Evolutionary conservation across 1,139 yeast species (phyloP).

Genomic region (Sugiyamaella japonica): DNA sequence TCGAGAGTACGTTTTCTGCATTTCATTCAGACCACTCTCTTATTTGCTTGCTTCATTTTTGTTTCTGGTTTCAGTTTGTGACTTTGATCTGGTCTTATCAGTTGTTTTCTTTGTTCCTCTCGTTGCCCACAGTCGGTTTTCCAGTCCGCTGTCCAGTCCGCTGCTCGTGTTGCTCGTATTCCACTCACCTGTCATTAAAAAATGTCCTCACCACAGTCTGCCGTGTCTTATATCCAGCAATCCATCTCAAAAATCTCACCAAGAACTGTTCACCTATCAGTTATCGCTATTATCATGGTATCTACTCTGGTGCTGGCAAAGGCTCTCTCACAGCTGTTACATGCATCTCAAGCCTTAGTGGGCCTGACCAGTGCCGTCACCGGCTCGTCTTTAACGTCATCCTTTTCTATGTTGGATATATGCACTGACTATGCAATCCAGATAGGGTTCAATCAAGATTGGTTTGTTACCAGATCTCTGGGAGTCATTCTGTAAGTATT

Average conservation of each 20-base stretch:
- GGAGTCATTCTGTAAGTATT: constrained; percentile 12
- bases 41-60: too few species aligned
- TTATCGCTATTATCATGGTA: constrained; percentile 8
- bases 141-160: too few species aligned
- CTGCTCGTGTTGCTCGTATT: too few species aligned
- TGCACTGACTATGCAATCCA: constrained; percentile 11
- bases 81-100: too few species aligned
- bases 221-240: not conserved
- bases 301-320: constrained; percentile 10
- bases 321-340: constrained; percentile 15
- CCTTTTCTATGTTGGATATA: not conserved
- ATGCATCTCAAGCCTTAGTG: constrained; percentile 8
- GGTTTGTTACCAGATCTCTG: constrained; percentile 8
- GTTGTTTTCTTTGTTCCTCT: too few species aligned
- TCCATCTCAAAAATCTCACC: constrained; percentile 10
- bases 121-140: too few species aligned
- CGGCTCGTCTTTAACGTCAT: not conserved
- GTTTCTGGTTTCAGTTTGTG: too few species aligned
- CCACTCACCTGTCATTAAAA: too few species aligned
- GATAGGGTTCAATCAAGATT: constrained; percentile 16
- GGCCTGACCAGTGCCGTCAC: constrained; percentile 9
- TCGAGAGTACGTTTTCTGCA: too few species aligned
- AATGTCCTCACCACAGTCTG: not conserved
- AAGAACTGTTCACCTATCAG: constrained; percentile 5
- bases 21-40: too few species aligned